Percentiles rank a stretch among this genome's conserved stretches.
Conservation (phyloP, 768 basidiomycete species). For the Leccinum variicolor region DNA sequence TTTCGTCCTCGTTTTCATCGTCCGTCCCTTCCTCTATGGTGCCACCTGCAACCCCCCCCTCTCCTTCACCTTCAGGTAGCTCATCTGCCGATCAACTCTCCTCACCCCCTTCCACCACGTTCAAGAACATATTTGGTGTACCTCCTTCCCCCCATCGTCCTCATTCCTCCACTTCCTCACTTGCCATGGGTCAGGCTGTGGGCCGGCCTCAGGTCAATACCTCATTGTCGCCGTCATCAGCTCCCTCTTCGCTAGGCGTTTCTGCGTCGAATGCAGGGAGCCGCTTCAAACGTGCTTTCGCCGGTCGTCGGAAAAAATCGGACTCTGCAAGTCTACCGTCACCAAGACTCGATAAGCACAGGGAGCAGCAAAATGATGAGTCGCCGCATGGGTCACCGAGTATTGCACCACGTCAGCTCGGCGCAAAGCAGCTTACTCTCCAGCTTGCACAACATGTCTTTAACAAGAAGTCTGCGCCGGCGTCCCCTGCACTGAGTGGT, state of each 20-base stretch:
- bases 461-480: constrained; percentile 34
- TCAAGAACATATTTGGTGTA: constrained; percentile 30
- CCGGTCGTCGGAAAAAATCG: constrained; percentile 33
- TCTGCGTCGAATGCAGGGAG: constrained; percentile 22
- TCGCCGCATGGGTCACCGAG: constrained; percentile 8
- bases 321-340: constrained; percentile 19
- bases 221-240: constrained; percentile 26
- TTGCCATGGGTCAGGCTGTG: constrained; percentile 33
- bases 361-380: constrained; percentile 20
- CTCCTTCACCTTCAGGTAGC: constrained; percentile 43
- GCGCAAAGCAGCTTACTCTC: constrained; percentile 35
- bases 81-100: constrained; percentile 40
- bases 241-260: constrained; percentile 21
- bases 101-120: constrained; percentile 34
- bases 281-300: constrained; percentile 31
- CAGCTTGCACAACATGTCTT: constrained; percentile 49
- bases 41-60: constrained; percentile 34
- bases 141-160: constrained; percentile 24
- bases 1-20: constrained; percentile 45
- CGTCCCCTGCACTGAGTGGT: constrained; percentile 32
- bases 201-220: constrained; percentile 30
- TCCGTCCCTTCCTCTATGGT: constrained; percentile 40
- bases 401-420: constrained; percentile 22
- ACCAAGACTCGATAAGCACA: constrained; percentile 20
- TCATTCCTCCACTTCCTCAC: constrained; percentile 24